Base-by-base conservation (phyloP, 495 filamentous ascomycete genomes). In the Entonaema liquescens region DNA sequence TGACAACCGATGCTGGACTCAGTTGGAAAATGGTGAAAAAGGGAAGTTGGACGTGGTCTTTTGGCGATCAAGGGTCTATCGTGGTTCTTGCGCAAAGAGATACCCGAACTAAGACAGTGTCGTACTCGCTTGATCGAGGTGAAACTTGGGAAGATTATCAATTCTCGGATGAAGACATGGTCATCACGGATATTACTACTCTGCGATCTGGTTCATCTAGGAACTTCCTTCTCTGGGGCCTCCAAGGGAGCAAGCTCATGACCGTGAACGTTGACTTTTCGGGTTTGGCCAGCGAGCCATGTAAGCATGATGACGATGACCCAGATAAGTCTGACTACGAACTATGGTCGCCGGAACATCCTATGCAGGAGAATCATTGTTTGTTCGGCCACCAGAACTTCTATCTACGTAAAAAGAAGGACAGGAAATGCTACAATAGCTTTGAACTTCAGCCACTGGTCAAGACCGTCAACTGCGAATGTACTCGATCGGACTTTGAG, bases 61-160 rank as follows among this genome's bases (percentile, higher is more conserved):
- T 90, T 72, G 95, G 95, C 59, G 96, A 98, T 69, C 92, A 96
- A 76, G 96, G 96, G 17, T 93, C 92, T 1, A 88, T 98, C 70
- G 86, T 98, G 61, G 93, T 97, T 29, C 89, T 99, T 59, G 93
- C 94, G 28, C 80, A 83, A 68, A 79, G 87, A 38, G 47, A 64
- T 35, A 68, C 68, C 12, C 83, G 89, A 52, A 93, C 93, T 3
- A 89, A 91, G 49, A 75, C 82, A 0, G 78, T 98, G 52, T 87
- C 85, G 65, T 98, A 94, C 80, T 90, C 92, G 38, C 81, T 91
- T 9, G 90, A 98, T 74, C 89, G 92, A 70, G 96, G 96, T 52
- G 77, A 83, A 11, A 89, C 79, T 5, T 99, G 95, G 95, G 72
- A 80, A 38, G 82, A 89, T 33, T 93, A 92, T 76, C 70, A 87